Evolutionary conservation across 495 filamentous ascomycete species (phyloP), one percentile per base, ranked within the genome.

Genomic region (Annulohypoxylon stygium): DNA sequence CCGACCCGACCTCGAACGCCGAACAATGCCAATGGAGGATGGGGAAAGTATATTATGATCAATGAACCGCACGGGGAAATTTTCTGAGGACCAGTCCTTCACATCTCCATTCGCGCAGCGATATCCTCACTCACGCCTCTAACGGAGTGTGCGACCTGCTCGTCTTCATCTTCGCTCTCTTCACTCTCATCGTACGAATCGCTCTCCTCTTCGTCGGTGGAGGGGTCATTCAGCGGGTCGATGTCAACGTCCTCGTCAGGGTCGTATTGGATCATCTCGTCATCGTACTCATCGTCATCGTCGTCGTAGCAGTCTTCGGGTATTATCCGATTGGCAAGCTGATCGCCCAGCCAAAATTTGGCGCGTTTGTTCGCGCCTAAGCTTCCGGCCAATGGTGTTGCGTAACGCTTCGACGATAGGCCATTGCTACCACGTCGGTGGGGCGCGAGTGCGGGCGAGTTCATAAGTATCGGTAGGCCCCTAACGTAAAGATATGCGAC

Each of bases 401-500:
- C 75, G 45, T 76, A 63, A n/a, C 77, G 77, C 33, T 77, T 79
- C 3, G 85, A 84, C 18, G 85, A 84, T 18, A 87, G 62, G 37
- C 85, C 71, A 23, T 61, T 71, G 57, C 75, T 75, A 23, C 68
- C 76, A 34, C 77, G 64, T 48, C 75, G 41, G 48, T 74, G 60
- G 69, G 77, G 67, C 61, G 65, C 63, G 76, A 71, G 50, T 71
- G 81, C 67, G 90, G 84, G 77, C 87, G 90, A 91, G 76, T 95
- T 88, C 50, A 95, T 91, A 65, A 97, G 86, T 8, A 92, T 89
- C 7, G 93, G 94, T 39, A 97, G 86, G 9, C 93, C 94, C 58
- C 94, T 89, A 36, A 98, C 85, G 76, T 97, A 96, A 36, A 99
- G 81, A 79, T 98, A 98, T 75, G 93, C 95, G 20, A 99, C 95